phyloP scores from a whole-genome alignment of 2,329 filamentous ascomycete species.

The Onygena corvina region DNA sequence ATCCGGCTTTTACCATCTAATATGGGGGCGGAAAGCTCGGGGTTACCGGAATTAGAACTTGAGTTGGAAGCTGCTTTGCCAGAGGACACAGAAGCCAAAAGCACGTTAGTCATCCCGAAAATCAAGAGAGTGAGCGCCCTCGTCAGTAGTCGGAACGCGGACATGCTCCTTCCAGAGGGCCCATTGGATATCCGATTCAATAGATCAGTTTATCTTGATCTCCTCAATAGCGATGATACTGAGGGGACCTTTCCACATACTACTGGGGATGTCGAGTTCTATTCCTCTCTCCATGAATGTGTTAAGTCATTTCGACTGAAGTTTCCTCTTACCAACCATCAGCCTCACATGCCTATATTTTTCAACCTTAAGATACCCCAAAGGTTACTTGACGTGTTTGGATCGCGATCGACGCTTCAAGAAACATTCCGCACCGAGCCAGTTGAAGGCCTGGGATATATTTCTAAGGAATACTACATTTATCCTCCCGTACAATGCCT shows the following conservation, averaged over 20 bases:
- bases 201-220: constrained; percentile 23
- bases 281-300: constrained; percentile 18
- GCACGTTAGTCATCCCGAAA: constrained; percentile 3
- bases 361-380: constrained; percentile 24
- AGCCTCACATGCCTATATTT: constrained; percentile 23
- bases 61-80: constrained; percentile 24
- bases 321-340: constrained; percentile 7
- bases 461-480: constrained; percentile 24
- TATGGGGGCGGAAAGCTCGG: constrained; percentile 11
- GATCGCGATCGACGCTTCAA: neutral
- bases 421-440: neutral
- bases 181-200: constrained; percentile 31
- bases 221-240: constrained; percentile 15
- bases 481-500: constrained; percentile 25
- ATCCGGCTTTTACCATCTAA: constrained; percentile 27
- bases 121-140: constrained; percentile 25
- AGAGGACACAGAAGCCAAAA: neutral
- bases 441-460: constrained; percentile 8
- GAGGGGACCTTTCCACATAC: constrained; percentile 1
- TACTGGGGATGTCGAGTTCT: constrained; percentile 7
- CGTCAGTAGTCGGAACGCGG: constrained; percentile 23
- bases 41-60: constrained; percentile 23
- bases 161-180: constrained; percentile 31
- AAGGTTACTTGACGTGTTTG: neutral
- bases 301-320: constrained; percentile 18